A percentile compares a stretch with the other conserved stretches of the same genome.
phyloP scores from a whole-genome alignment of 2,329 filamentous ascomycete genomes.

The Trichophyton verrucosum region DNA sequence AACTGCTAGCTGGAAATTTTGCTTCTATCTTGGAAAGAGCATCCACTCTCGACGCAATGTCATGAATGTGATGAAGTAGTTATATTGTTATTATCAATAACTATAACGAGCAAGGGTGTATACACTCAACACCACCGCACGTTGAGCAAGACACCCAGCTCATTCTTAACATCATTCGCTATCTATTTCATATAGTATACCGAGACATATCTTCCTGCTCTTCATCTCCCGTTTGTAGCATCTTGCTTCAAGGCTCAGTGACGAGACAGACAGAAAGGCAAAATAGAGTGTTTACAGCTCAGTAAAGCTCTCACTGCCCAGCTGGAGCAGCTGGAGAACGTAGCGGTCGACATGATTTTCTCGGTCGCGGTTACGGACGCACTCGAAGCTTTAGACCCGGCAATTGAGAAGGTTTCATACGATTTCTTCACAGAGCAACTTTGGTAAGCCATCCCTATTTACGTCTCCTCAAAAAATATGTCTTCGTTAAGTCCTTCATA shows the following conservation, averaged over 20 bases:
- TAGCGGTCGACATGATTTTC: conserved; percentile 4
- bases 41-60: background rate
- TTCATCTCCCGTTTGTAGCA: background rate
- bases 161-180: background rate
- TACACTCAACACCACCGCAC: background rate
- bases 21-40: background rate
- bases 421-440: too few species aligned
- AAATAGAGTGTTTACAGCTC: background rate
- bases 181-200: background rate
- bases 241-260: background rate
- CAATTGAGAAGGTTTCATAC: too few species aligned
- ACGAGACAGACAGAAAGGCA: background rate
- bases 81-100: background rate
- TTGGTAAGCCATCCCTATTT: background rate
- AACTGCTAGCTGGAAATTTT: background rate
- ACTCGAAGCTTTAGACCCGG: conserved; percentile 11
- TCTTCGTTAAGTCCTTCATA: too few species aligned
- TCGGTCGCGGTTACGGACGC: conserved; percentile 22
- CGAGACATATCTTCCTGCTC: background rate
- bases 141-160: background rate
- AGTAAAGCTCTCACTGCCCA: background rate
- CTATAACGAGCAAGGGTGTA: background rate
- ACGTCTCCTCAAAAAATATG: background rate
- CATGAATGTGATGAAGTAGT: background rate
- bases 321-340: conserved; percentile 5